A percentile compares a stretch with the other conserved stretches of the same genome.
Evolutionary conservation across 257 asterid genomes (phyloP).

Genomic region (Solanum sejunctum): DNA sequence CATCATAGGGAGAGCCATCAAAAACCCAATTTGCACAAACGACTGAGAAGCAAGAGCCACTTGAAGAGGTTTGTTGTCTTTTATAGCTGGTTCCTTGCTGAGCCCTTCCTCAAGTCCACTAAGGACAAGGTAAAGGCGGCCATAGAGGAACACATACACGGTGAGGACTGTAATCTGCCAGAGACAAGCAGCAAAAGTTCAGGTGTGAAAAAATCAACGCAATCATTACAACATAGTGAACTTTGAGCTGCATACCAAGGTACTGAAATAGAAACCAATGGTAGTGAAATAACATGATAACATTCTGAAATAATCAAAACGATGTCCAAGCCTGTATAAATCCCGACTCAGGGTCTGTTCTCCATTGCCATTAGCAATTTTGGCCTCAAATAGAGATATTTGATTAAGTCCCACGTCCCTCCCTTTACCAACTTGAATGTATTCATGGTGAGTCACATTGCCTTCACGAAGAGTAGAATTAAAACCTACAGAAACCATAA

Average conservation of each 20-base stretch:
- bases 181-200: constrained; percentile 6
- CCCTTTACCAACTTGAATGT: constrained; percentile 98
- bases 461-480: constrained; percentile 98
- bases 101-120: constrained; percentile 89
- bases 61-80: constrained; percentile 65
- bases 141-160: constrained; percentile 82
- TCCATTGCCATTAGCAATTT: constrained; percentile 95
- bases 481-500: constrained; percentile 42
- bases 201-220: neutral
- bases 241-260: constrained; percentile 48
- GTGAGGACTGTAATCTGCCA: constrained; percentile 93
- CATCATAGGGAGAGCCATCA: constrained; percentile 99
- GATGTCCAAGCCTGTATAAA: constrained; percentile 93
- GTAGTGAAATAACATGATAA: constrained; percentile 95
- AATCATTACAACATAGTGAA: neutral
- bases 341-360: constrained; percentile 97
- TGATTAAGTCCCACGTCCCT: constrained; percentile 99
- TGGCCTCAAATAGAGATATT: constrained; percentile 93
- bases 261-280: constrained; percentile 90
- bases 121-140: constrained; percentile 91
- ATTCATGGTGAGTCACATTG: constrained; percentile 95
- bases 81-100: constrained; percentile 45
- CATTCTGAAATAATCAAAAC: constrained; percentile 94
- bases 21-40: constrained; percentile 86
- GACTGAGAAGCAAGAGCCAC: constrained; percentile 93